Base-by-base conservation (phyloP, 2,329 filamentous ascomycete species). In the Emmonsiellopsis sp. region DNA sequence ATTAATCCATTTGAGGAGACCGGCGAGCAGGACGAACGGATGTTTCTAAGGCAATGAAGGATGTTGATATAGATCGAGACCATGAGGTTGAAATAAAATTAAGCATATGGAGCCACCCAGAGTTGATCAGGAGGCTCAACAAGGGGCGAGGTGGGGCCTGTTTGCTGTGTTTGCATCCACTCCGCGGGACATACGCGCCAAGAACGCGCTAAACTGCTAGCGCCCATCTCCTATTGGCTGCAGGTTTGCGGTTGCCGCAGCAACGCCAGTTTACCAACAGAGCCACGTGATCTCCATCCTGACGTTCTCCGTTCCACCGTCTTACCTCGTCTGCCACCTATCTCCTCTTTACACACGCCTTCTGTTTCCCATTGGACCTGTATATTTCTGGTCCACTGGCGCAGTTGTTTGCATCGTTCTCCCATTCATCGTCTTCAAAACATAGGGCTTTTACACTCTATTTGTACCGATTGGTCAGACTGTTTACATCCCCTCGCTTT, bases 241-340 rank as follows among this genome's bases (percentile, higher is more conserved):
- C 10, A 11, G 6, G 27, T 6, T 21, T 6, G 5, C 14, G 5
- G 55, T 57, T 57, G 53, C 42, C 53, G 39, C 9, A 46, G 53
- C 55, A 57, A 57, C 53, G 21, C 9, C n/a, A 36, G 47, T 57
- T 57, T 51, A 55, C 37, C 49, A 57, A 57, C 53, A 57, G 7
- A 49, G 39, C 1, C 43, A 42, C 40, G 40, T 42, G 49, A 44
- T 32, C 27, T 51, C 2, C 21, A 32, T 49, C 44, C 31, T 46
- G 27, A 13, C 13, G 21, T 31, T 33, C 27, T 13, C 6, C 1
- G 43, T 46, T 34, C 44, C 44, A 47, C 44, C 14, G 32, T 47
- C 44, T 33, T 10, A n/a, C 32, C 32, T 33, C 11, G 44, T 34
- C 44, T n/a, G 43, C 43, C 27, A 9, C 13, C 43, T 46, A 36